Conservation (phyloP, 2,329 filamentous ascomycete species). For the Diaporthe sp. region DNA sequence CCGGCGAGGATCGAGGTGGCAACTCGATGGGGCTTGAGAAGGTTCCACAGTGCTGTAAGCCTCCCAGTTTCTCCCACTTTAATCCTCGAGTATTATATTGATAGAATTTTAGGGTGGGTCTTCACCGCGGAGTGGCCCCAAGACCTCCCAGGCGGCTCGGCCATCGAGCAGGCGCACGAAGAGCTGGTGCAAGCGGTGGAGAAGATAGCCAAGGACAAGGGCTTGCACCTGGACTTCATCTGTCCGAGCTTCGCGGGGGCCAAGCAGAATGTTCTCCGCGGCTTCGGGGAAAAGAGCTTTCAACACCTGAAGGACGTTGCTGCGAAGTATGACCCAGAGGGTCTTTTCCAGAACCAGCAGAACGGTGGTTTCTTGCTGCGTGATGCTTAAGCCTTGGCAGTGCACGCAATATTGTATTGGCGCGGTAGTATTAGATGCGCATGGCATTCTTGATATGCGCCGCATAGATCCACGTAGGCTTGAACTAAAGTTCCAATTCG, state of each 20-base stretch:
- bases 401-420: background rate
- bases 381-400: background rate
- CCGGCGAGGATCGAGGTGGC: background rate
- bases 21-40: slow-evolving; percentile 13
- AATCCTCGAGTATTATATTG: background rate
- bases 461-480: background rate
- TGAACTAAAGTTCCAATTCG: background rate
- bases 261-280: background rate
- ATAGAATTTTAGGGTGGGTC: background rate
- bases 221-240: slow-evolving; percentile 8
- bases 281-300: slow-evolving; percentile 15
- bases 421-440: background rate
- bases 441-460: background rate
- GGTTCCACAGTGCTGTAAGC: slow-evolving; percentile 25
- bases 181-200: slow-evolving; percentile 21
- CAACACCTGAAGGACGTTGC: background rate
- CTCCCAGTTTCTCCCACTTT: background rate
- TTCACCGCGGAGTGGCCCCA: slow-evolving; percentile 18
- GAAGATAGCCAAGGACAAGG: background rate
- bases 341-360: slow-evolving; percentile 8
- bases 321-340: slow-evolving; percentile 8
- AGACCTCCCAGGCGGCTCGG: background rate
- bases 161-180: slow-evolving; percentile 4
- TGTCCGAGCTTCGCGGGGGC: slow-evolving; percentile 8
- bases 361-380: slow-evolving; percentile 19